Conservation (phyloP, 148 eudicot genomes). For the Simmondsia chinensis region DNA sequence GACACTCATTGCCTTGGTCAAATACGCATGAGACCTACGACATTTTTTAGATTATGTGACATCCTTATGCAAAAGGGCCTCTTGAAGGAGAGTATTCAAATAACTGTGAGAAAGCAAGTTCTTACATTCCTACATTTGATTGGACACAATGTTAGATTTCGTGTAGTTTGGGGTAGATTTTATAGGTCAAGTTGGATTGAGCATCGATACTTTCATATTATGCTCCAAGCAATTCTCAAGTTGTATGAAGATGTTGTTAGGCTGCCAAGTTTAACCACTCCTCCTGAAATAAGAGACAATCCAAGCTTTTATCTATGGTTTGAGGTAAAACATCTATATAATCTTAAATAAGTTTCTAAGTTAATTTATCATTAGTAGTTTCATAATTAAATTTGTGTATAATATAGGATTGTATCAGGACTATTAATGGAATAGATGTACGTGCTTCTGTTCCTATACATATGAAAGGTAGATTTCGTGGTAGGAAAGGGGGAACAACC, state of each 20-base stretch:
- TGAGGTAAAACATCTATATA: no score
- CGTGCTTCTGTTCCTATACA: background rate
- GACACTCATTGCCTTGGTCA: background rate
- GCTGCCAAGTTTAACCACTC: background rate
- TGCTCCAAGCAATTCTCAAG: background rate
- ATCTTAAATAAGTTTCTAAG: no score
- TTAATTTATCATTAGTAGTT: no score
- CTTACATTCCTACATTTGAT: background rate
- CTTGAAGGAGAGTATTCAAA: background rate
- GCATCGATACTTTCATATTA: background rate
- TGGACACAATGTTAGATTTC: background rate
- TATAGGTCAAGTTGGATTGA: background rate
- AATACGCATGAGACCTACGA: background rate
- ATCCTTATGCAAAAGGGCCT: background rate
- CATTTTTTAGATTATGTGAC: background rate
- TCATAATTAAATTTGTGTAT: no score
- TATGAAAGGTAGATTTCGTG: background rate
- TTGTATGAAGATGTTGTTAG: background rate
- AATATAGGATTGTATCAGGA: slow-evolving; percentile 2
- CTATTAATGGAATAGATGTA: background rate
- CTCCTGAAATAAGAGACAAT: background rate
- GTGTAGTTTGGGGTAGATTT: background rate
- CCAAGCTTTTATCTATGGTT: background rate
- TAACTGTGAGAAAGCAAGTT: background rate
- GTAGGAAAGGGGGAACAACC: background rate